phyloP scores from a whole-genome alignment of 805 yeast genomes.

The Saccharomycopsis sp. region DNA sequence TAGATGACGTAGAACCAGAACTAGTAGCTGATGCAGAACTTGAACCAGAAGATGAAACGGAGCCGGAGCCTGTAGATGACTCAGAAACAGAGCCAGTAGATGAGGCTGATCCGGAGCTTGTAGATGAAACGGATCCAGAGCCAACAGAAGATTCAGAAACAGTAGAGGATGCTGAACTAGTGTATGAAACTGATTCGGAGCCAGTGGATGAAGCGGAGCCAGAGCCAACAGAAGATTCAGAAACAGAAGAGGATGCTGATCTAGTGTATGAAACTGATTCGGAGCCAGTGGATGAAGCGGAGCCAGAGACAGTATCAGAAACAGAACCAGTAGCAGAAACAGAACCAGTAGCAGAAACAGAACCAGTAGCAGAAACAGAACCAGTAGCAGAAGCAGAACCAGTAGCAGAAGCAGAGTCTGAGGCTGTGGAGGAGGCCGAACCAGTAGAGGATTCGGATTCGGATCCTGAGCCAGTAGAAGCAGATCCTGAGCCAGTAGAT shows the following conservation, averaged over 20 bases:
- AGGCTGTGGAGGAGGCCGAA: no score
- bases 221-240: neutral
- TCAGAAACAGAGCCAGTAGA: neutral
- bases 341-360: neutral
- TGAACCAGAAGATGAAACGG: neutral
- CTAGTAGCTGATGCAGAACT: no score
- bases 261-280: neutral
- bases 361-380: neutral
- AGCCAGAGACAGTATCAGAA: neutral
- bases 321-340: neutral
- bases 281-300: neutral
- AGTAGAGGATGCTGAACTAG: no score
- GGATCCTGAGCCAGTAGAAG: neutral
- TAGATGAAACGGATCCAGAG: neutral
- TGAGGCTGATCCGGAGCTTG: no score
- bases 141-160: neutral
- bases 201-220: neutral
- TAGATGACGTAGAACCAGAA: neutral
- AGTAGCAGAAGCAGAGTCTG: neutral
- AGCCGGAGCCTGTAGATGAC: neutral
- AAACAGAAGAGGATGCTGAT: neutral
- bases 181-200: no score
- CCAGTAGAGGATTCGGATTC: neutral
- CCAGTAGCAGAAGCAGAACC: neutral
- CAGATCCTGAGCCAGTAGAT: neutral